Conservation (phyloP, 1,284 basidiomycete genomes). For the Somion occarium region DNA sequence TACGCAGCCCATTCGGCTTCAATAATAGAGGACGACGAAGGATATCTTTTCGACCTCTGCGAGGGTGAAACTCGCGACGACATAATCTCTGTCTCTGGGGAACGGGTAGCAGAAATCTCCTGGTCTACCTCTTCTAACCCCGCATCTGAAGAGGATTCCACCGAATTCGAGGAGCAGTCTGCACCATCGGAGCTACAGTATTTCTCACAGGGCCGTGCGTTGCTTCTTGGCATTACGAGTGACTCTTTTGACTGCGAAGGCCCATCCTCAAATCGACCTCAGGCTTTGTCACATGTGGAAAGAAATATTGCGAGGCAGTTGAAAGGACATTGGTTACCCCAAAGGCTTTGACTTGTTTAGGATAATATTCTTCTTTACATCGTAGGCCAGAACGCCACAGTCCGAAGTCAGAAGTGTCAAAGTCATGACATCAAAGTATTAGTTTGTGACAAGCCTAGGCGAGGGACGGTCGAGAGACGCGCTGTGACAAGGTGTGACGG, state of each 20-base stretch:
- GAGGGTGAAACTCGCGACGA: too few species aligned
- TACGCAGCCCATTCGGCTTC: too few species aligned
- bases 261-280: conserved; percentile 4
- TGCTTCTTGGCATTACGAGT: conserved; percentile 23
- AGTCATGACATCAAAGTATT: neutral
- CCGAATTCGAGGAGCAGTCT: too few species aligned
- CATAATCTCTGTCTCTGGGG: too few species aligned
- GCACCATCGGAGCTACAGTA: neutral
- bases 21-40: too few species aligned
- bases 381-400: neutral
- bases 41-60: too few species aligned
- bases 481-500: neutral
- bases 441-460: neutral
- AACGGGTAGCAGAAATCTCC: too few species aligned
- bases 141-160: too few species aligned
- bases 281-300: conserved; percentile 37
- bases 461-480: neutral
- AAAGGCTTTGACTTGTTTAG: conserved; percentile 43
- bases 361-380: too few species aligned
- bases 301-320: conserved; percentile 52
- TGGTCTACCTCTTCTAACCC: too few species aligned
- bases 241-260: conserved; percentile 6
- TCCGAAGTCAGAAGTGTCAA: neutral
- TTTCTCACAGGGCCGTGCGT: conserved; percentile 40
- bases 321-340: conserved; percentile 58